These are phyloP conservation scores for Thelonectria rubi DNA, from an alignment of 2,329 filamentous ascomycete species.

Conservation along the genomic window DNA sequence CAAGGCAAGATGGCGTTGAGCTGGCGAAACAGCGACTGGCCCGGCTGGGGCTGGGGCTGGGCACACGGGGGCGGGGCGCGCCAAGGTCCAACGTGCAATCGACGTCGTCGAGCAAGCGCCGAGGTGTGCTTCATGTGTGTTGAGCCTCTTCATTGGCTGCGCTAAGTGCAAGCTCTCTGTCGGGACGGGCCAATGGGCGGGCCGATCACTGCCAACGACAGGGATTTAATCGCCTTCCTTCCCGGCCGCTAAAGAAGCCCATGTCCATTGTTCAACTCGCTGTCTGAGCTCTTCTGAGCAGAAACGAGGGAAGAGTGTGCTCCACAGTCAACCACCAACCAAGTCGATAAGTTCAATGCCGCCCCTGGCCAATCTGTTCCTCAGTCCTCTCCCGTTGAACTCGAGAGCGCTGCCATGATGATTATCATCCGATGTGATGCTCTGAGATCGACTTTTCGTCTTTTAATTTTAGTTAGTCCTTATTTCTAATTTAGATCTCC, in stretches of 20 bases:
- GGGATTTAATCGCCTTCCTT: constrained; percentile 49
- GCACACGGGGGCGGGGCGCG: constrained; percentile 44
- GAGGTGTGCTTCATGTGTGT: constrained; percentile 43
- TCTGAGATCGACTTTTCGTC: constrained; percentile 10
- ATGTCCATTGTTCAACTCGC: constrained; percentile 11
- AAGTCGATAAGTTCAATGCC: constrained; percentile 11
- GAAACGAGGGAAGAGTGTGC: not conserved
- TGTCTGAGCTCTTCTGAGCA: constrained; percentile 2
- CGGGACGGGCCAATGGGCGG: constrained; percentile 46
- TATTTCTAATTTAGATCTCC: not conserved
- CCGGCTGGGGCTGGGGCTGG: constrained; percentile 17
- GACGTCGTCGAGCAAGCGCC: constrained; percentile 47
- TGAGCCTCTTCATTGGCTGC: constrained; percentile 50
- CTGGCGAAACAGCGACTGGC: constrained; percentile 36
- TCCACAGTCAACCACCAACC: constrained; percentile 24
- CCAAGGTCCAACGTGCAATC: constrained; percentile 42
- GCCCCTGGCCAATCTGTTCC: constrained; percentile 14
- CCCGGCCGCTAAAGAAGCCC: constrained; percentile 37
- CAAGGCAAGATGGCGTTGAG: constrained; percentile 17
- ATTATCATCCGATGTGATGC: constrained; percentile 20
- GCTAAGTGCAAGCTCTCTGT: constrained; percentile 39
- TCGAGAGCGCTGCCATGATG: constrained; percentile 10
- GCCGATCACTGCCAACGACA: constrained; percentile 47
- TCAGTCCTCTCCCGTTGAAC: constrained; percentile 14
- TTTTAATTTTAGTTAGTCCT: not conserved